Conservation (phyloP, 306 rosid species). For the Sicyos baderoa region DNA sequence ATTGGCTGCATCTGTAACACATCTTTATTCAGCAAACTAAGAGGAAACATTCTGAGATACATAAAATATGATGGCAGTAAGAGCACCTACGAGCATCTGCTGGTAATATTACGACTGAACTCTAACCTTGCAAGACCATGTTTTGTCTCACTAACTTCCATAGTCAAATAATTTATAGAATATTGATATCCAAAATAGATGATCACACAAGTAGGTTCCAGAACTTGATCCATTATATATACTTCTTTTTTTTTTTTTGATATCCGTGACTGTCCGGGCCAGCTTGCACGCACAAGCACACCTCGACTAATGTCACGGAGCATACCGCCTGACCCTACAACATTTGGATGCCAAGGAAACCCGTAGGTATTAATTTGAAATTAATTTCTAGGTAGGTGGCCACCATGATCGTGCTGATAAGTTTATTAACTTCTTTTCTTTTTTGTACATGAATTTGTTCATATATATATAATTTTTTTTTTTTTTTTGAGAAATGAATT, state of each 20-base stretch:
- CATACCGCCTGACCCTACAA: no score
- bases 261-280: no score
- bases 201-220: neutral
- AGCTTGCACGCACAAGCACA: no score
- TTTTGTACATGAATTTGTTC: neutral
- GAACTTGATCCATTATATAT: neutral
- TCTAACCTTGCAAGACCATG: neutral
- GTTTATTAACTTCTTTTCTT: neutral
- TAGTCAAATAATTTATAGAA: neutral
- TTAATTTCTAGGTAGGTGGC: no score
- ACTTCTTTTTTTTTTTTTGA: constrained; percentile 1
- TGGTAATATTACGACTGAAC: neutral
- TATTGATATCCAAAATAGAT: neutral
- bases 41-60: constrained; percentile 19
- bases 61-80: neutral
- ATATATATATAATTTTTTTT: no score
- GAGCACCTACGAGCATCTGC: neutral
- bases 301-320: no score
- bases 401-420: neutral
- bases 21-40: constrained; percentile 21
- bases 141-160: neutral
- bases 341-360: no score
- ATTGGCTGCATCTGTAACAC: constrained; percentile 65
- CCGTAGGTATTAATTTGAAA: no score
- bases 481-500: no score